phyloP scores from a whole-genome alignment of 1,284 basidiomycete species.

The Albatrellus sp. region DNA sequence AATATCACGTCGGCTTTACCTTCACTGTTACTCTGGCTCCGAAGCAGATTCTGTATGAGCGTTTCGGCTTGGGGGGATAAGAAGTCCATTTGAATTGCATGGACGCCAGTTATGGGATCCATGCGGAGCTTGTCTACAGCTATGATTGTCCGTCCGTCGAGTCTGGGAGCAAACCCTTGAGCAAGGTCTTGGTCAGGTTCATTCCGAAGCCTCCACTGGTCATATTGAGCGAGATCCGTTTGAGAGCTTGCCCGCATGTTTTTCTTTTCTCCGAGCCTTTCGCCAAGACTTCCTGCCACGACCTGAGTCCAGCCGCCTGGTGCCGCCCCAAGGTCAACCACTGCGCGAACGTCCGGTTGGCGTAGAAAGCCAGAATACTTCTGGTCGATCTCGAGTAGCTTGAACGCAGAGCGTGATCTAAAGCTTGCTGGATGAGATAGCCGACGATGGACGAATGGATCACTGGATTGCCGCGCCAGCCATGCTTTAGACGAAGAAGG shows the following conservation, averaged over 20 bases:
- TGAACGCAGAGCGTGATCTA: slow-evolving; percentile 77
- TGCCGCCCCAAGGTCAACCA: slow-evolving; percentile 79
- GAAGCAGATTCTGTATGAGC: slow-evolving; percentile 35
- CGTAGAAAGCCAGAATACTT: slow-evolving; percentile 39
- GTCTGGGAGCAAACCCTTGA: slow-evolving; percentile 3
- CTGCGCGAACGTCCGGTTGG: slow-evolving; percentile 36
- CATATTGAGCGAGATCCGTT: neutral
- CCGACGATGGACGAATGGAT: slow-evolving; percentile 60
- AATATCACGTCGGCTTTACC: slow-evolving; percentile 59
- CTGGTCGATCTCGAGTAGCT: slow-evolving; percentile 63
- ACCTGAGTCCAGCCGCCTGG: slow-evolving; percentile 88
- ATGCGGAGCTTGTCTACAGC: slow-evolving; percentile 69
- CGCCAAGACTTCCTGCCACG: slow-evolving; percentile 40
- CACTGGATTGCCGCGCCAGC: slow-evolving; percentile 49
- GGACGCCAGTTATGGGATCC: slow-evolving; percentile 53
- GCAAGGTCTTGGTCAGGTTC: neutral
- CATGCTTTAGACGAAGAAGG: slow-evolving; percentile 22
- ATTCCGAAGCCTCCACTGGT: neutral
- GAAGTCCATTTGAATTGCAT: slow-evolving; percentile 65
- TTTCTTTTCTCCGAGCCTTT: neutral
- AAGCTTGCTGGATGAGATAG: slow-evolving; percentile 31
- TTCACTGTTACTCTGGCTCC: slow-evolving; percentile 19
- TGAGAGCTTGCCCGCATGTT: neutral
- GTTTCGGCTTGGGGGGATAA: slow-evolving; percentile 41
- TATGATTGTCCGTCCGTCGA: slow-evolving; percentile 43